Conservation (phyloP, 2,329 filamentous ascomycete genomes). For the Celoporthe dispersa region DNA sequence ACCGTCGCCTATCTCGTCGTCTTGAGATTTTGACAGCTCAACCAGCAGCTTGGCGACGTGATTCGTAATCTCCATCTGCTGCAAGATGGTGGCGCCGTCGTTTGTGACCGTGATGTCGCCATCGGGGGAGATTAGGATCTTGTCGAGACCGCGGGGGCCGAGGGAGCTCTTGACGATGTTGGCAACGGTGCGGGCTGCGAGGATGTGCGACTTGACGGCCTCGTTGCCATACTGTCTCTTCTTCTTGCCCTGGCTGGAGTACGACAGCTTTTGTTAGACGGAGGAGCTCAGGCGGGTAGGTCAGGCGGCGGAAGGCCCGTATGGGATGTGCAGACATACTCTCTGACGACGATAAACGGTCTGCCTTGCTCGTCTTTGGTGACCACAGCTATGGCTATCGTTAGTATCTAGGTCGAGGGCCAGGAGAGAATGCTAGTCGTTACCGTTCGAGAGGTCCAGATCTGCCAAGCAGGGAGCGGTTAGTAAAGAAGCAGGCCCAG, state of each 20-base stretch:
- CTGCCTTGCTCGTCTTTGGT: constrained; percentile 97
- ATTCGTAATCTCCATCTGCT: constrained; percentile 99
- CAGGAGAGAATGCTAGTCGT: constrained; percentile 32
- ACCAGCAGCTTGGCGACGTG: constrained; percentile 97
- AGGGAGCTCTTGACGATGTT: constrained; percentile 98
- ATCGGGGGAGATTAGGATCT: constrained; percentile 98
- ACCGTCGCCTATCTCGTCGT: constrained; percentile 98
- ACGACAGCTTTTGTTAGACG: constrained; percentile 33
- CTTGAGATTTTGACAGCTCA: constrained; percentile 96
- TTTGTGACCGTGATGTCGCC: constrained; percentile 99
- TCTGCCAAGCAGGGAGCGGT: constrained; percentile 52
- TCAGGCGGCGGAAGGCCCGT: not conserved
- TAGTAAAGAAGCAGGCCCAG: constrained; percentile 12
- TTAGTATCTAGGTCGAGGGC: constrained; percentile 27
- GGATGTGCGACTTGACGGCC: constrained; percentile 96
- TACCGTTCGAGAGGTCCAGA: constrained; percentile 85
- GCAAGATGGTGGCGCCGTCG: constrained; percentile 95
- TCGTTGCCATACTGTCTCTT: constrained; percentile 96
- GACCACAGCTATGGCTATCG: constrained; percentile 59
- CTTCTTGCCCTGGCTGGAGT: constrained; percentile 87
- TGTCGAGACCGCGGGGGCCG: constrained; percentile 94
- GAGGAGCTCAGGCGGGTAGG: constrained; percentile 31
- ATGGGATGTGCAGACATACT: constrained; percentile 67
- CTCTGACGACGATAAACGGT: constrained; percentile 97
- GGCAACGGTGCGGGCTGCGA: constrained; percentile 92